These are phyloP conservation scores for Bipolaris oryzae DNA, from an alignment of 2,329 filamentous ascomycete species.

Conservation along the genomic window DNA sequence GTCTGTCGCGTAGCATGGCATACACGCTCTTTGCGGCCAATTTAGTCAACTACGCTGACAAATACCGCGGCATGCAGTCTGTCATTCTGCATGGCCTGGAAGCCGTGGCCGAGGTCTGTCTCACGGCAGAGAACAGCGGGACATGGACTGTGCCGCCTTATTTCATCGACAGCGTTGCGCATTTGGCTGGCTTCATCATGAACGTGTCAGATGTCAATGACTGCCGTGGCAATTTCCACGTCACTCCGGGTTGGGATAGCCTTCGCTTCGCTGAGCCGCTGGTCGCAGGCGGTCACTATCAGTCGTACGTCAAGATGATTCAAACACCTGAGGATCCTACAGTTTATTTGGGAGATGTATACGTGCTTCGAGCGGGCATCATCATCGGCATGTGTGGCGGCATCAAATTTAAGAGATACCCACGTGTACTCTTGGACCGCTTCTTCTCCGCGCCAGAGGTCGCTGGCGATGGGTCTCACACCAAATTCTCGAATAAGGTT, in stretches of 20 bases:
- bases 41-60: constrained; percentile 25
- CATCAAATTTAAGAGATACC: constrained; percentile 29
- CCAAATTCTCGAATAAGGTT: not conserved
- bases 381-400: constrained; percentile 44
- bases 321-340: constrained; percentile 30
- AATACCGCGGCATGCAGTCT: constrained; percentile 27
- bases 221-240: constrained; percentile 15
- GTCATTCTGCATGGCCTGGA: constrained; percentile 27
- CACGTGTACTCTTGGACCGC: constrained; percentile 23
- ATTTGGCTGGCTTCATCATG: constrained; percentile 31
- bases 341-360: constrained; percentile 49
- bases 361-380: constrained; percentile 40
- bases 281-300: constrained; percentile 12
- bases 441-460: constrained; percentile 22
- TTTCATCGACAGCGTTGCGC: constrained; percentile 32
- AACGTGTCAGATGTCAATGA: constrained; percentile 25
- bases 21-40: constrained; percentile 28
- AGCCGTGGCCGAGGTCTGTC: constrained; percentile 3
- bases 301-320: constrained; percentile 33
- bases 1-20: constrained; percentile 20
- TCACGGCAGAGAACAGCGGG: not conserved
- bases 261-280: constrained; percentile 28
- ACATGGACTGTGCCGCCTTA: constrained; percentile 19
- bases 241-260: constrained; percentile 29
- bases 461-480: no score